Conservation (phyloP, 1,284 basidiomycete genomes). For the Trichosporon sp. region DNA sequence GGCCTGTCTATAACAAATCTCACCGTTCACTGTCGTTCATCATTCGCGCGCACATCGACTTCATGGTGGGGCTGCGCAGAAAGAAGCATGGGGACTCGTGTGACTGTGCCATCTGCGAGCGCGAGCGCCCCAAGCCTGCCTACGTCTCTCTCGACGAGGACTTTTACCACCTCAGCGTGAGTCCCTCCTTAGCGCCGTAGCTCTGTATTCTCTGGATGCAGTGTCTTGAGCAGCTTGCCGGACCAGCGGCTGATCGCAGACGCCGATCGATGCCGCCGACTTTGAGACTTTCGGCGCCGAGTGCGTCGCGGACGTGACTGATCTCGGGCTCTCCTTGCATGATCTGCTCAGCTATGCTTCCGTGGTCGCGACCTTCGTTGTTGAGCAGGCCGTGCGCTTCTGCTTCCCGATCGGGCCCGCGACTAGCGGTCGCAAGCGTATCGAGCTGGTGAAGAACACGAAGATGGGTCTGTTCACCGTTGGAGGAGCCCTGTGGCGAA, state of each 20-base stretch:
- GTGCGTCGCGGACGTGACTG: background rate
- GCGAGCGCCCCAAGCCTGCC: background rate
- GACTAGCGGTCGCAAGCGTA: background rate
- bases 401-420: background rate
- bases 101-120: background rate
- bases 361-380: background rate
- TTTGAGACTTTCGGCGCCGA: background rate
- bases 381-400: background rate
- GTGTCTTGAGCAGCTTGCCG: background rate
- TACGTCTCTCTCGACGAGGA: background rate
- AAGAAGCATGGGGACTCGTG: background rate
- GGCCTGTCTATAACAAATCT: background rate
- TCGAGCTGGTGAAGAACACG: background rate
- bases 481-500: background rate
- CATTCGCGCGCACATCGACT: background rate
- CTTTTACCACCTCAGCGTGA: background rate
- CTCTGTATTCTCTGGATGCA: background rate
- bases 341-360: background rate
- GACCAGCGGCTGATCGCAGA: background rate
- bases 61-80: background rate
- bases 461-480: background rate
- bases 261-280: slow-evolving; percentile 1
- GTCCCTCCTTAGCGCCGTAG: background rate
- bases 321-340: background rate
- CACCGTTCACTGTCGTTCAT: background rate